phyloP scores from a whole-genome alignment of 306 rosid genomes.

The Clitoria ternatea region DNA sequence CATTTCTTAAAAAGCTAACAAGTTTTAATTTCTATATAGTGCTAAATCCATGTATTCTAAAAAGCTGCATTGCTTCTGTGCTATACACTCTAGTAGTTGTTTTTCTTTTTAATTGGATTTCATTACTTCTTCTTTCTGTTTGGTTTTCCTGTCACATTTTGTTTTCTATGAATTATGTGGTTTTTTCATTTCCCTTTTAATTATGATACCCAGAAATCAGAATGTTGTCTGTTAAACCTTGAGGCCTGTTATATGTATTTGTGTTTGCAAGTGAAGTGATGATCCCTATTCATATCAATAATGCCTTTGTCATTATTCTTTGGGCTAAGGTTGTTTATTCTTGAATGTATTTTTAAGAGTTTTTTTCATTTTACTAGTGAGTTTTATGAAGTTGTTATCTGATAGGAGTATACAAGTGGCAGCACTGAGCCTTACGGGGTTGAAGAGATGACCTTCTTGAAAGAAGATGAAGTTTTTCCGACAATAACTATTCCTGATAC shows the following conservation, averaged over 20 bases:
- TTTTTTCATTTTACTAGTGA: background rate
- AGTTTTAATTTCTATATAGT: background rate
- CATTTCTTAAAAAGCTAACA: background rate
- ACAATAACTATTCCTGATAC: slow-evolving; percentile 38
- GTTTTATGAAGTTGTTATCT: slow-evolving; percentile 17
- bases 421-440: slow-evolving; percentile 43
- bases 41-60: background rate
- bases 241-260: slow-evolving; percentile 13
- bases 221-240: slow-evolving; percentile 7
- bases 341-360: background rate
- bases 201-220: background rate
- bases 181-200: background rate
- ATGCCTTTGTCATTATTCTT: slow-evolving; percentile 9
- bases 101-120: background rate
- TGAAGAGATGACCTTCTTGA: slow-evolving; percentile 82
- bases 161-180: background rate
- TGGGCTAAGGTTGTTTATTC: slow-evolving; percentile 10
- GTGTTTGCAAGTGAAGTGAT: background rate
- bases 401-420: slow-evolving; percentile 48
- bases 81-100: background rate
- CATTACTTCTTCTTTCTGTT: background rate
- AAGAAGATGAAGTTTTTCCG: slow-evolving; percentile 82
- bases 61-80: background rate
- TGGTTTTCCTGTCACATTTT: slow-evolving; percentile 9
- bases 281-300: slow-evolving; percentile 3